A percentile compares a stretch with the other conserved stretches of the same genome.
These are phyloP conservation scores for Phytophthora cactorum DNA, from an alignment of 352 stramenopile genomes.

Conservation along the genomic window DNA sequence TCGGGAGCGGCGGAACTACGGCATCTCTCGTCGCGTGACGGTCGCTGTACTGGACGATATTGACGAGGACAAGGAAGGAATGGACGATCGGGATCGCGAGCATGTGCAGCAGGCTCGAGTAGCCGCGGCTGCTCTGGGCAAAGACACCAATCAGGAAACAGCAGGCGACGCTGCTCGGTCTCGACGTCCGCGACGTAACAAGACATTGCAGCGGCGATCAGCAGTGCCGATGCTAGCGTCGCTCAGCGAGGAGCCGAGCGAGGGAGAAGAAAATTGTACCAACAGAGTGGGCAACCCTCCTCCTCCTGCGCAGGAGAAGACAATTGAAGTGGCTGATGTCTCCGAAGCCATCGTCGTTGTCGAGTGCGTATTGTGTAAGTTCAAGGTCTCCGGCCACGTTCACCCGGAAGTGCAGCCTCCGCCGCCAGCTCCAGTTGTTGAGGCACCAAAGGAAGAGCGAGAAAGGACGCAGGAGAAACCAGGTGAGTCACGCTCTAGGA, in stretches of 20 bases:
- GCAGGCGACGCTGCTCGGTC: not conserved
- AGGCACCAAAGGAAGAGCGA: not conserved
- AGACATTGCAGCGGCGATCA: slow-evolving; percentile 52
- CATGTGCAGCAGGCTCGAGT: slow-evolving; percentile 46
- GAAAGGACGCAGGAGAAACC: slow-evolving; percentile 10
- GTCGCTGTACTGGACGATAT: slow-evolving; percentile 57
- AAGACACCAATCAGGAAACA: slow-evolving; percentile 18
- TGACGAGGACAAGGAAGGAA: slow-evolving; percentile 46
- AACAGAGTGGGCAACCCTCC: not conserved
- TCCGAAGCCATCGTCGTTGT: slow-evolving; percentile 21
- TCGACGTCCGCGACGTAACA: slow-evolving; percentile 41
- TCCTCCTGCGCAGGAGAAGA: not conserved
- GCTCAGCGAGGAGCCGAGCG: slow-evolving; percentile 51
- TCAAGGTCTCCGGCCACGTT: slow-evolving; percentile 64
- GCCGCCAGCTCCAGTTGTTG: slow-evolving; percentile 5
- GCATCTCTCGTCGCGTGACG: slow-evolving; percentile 49
- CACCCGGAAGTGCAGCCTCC: slow-evolving; percentile 33
- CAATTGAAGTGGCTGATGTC: not conserved
- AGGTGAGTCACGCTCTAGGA: slow-evolving; percentile 22
- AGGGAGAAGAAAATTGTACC: slow-evolving; percentile 17
- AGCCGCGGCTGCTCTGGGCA: slow-evolving; percentile 35
- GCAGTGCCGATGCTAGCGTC: slow-evolving; percentile 45
- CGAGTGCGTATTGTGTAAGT: slow-evolving; percentile 63
- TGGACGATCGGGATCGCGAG: slow-evolving; percentile 42
- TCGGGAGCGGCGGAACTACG: slow-evolving; percentile 26